Evolutionary conservation across 2,329 filamentous ascomycete genomes (phyloP), one percentile per base, ranked within the genome.

Genomic region (Talaromyces sp.): DNA sequence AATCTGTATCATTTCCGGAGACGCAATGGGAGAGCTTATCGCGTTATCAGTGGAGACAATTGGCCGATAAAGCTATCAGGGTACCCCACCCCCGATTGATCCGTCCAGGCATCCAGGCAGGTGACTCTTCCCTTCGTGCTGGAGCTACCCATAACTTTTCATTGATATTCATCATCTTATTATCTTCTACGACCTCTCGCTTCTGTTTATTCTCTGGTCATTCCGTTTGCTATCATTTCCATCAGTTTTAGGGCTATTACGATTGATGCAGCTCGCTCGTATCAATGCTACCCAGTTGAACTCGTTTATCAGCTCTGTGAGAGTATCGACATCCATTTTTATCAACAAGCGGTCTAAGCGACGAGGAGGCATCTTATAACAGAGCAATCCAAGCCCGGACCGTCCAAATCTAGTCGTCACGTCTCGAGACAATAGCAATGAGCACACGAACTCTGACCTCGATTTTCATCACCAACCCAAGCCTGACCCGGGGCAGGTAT

Each of bases 21-120:
- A 33, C 17, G 9, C 35, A 37, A 37, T 37, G 35, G 35, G 9
- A 13, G 35, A 13, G 56, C 56, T 58, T 43, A 41, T 59, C 56
- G 37, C 3, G n/a, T 15, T 52, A 52, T 62, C 45, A 62, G 56
- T 59, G 56, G 56, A 43, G 56, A 43, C 56, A 8, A 4, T 17
- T 33, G 31, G 61, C 45, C 35, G 62, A 64, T 61, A 61, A 43
- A 61, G 59, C 60, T 62, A 65, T 65, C 47, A 7, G 61, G 47
- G 17, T 61, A 60, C 64, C 64, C 64, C 59, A 50, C 62, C 58
- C 63, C 58, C 43, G 45, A 59, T 41, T 37, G 35, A 47, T 45
- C 63, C 63, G 59, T 19, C 56, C 56, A 59, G 56, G 33, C 56
- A 59, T 59, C 47, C 22, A 54, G 37, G 33, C 58, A 10, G 45